Evolutionary conservation across 257 asterid species (phyloP), one percentile per base, ranked within the genome.

Genomic region (Fraxinus americana): DNA sequence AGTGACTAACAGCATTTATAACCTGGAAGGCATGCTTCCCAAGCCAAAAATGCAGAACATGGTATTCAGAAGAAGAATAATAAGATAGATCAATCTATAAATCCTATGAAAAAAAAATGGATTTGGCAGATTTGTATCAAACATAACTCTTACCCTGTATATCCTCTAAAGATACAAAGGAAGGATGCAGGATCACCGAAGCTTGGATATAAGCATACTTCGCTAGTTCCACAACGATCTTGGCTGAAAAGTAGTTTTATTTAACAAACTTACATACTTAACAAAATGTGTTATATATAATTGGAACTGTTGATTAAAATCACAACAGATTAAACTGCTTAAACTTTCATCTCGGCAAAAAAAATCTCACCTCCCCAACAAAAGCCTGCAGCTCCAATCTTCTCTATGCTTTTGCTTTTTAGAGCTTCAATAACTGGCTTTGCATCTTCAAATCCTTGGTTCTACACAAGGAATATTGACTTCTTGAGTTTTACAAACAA

Each of bases 331-430:
- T 32, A 61, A n/a, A 61, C 32, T 61, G 67, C 32, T n/a, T 16
- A 50, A 16, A 48, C 17, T 34, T 41, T 45, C 19, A 45, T 45
- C 54, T 45, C 6, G 10, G 38, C 65, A 36, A 36, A 36, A 36
- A 6, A 39, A 30, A 38, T 10, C 67, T 66, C 27, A 89, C 96
- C 94, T 81, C 94, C 94, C 92, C 96, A 91, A 38, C 94, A 91
- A 78, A 86, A 91, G 76, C 96, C 96, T 34, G 36, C 93, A 67
- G 91, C 96, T 77, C 92, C 96, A 21, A 91, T 82, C 81, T 86
- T 87, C 48, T 85, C 80, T 71, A 81, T 70, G 71, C 94, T 92
- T 69, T 85, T 87, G 85, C 88, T 80, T 82, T 88, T 90, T 4
- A 91, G 66, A 81, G 88, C 93, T 84, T 88, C 92, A 67, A 91